phyloP scores from a whole-genome alignment of 1,284 basidiomycete species.

The Rhodofomes roseus region DNA sequence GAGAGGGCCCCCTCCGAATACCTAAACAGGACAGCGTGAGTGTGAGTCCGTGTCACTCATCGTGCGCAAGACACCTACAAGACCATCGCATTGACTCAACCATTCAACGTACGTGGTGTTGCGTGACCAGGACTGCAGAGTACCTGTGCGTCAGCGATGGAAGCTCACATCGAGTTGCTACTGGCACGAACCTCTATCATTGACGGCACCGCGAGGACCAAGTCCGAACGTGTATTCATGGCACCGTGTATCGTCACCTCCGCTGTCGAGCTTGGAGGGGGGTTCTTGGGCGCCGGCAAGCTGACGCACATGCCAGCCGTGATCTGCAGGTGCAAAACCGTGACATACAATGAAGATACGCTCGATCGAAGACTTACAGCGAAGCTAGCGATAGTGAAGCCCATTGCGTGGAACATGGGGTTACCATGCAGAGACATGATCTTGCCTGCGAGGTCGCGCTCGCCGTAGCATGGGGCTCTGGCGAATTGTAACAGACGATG shows the following conservation, averaged over 20 bases:
- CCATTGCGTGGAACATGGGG: constrained; percentile 14
- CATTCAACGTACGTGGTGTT: constrained; percentile 1
- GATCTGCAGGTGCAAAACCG: not conserved
- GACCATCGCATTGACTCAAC: not conserved
- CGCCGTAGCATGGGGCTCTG: constrained; percentile 3
- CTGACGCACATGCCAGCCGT: not conserved
- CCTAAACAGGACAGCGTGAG: not conserved
- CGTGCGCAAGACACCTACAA: not conserved
- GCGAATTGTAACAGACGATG: not conserved
- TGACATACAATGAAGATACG: too few relatives aligned
- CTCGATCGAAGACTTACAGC: not conserved
- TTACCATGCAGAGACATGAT: constrained; percentile 6
- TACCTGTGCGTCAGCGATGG: not conserved
- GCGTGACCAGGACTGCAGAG: constrained; percentile 4
- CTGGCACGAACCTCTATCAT: constrained; percentile 12
- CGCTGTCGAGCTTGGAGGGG: constrained; percentile 17
- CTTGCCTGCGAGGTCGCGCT: constrained; percentile 3
- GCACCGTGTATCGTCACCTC: constrained; percentile 13
- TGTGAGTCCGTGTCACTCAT: not conserved
- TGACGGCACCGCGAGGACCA: constrained; percentile 20
- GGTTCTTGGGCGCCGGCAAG: constrained; percentile 15
- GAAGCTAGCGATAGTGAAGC: constrained; percentile 1
- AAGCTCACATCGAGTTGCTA: too few relatives aligned
- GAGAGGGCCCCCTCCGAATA: constrained; percentile 17
- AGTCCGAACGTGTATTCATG: constrained; percentile 10